A percentile compares a stretch with the other conserved stretches of the same genome.
Conservation (phyloP, 306 rosid genomes). For the Sophora flavescens region DNA sequence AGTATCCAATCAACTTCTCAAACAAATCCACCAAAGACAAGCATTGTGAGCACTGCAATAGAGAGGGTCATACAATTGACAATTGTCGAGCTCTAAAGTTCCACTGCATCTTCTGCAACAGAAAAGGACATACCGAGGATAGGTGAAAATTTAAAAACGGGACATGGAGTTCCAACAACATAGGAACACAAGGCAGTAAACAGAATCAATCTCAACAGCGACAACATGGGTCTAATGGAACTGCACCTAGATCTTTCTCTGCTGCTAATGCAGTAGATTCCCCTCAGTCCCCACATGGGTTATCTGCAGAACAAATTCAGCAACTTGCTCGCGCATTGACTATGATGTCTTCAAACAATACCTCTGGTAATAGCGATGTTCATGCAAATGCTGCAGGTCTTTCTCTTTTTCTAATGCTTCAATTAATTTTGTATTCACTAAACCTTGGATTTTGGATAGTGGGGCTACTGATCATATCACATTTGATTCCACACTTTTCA, state of each 20-base stretch:
- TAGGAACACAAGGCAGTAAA: background rate
- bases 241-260: background rate
- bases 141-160: slow-evolving; percentile 38
- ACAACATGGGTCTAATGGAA: background rate
- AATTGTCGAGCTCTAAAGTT: slow-evolving; percentile 38
- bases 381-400: slow-evolving; percentile 40
- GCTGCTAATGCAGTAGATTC: slow-evolving; percentile 7
- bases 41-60: slow-evolving; percentile 37
- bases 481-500: background rate
- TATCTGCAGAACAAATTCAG: background rate
- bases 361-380: background rate
- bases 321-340: background rate
- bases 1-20: background rate
- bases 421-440: slow-evolving; percentile 33
- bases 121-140: slow-evolving; percentile 27
- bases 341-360: background rate
- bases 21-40: slow-evolving; percentile 9
- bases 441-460: slow-evolving; percentile 14
- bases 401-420: background rate
- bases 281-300: background rate
- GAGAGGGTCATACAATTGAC: slow-evolving; percentile 42
- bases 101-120: background rate
- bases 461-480: slow-evolving; percentile 35
- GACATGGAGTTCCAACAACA: slow-evolving; percentile 4
- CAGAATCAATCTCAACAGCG: background rate